These are phyloP conservation scores for Rhodotorula mucilaginosa DNA, from an alignment of 1,284 basidiomycete genomes.

Conservation along the genomic window DNA sequence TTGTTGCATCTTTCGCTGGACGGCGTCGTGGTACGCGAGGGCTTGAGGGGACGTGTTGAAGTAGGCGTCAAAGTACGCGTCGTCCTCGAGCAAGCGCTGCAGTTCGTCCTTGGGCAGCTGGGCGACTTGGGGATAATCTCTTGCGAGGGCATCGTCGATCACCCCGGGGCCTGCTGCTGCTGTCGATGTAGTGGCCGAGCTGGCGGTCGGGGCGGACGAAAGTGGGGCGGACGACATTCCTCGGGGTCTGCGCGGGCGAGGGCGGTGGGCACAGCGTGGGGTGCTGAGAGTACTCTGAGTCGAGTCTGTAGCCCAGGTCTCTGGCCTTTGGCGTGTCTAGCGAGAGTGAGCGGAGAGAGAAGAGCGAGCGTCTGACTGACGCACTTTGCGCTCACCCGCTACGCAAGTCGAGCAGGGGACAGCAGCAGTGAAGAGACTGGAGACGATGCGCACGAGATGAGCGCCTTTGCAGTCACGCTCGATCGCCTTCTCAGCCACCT, in stretches of 20 bases:
- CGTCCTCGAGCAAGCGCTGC: conserved; percentile 78
- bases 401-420: no score
- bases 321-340: not conserved
- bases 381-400: no score
- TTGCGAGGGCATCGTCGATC: conserved; percentile 25
- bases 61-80: conserved; percentile 77
- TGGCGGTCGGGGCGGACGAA: not conserved
- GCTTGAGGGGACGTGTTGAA: conserved; percentile 74
- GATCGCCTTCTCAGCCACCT: conserved; percentile 5
- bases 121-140: conserved; percentile 27
- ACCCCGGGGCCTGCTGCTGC: not conserved
- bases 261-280: no score
- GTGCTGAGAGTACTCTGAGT: no score
- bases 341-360: no score
- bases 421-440: no score
- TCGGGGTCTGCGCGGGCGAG: not conserved
- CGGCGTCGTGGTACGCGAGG: conserved; percentile 65
- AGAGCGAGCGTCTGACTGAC: no score
- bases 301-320: not conserved
- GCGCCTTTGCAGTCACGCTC: conserved; percentile 3
- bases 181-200: not conserved
- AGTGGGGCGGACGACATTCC: not conserved
- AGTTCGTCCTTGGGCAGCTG: conserved; percentile 69
- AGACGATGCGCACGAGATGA: not conserved
- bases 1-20: conserved; percentile 68